A percentile compares a stretch with the other conserved stretches of the same genome.
phyloP scores from a whole-genome alignment of 1,284 basidiomycete genomes.

The Ganoderma lingzhi region DNA sequence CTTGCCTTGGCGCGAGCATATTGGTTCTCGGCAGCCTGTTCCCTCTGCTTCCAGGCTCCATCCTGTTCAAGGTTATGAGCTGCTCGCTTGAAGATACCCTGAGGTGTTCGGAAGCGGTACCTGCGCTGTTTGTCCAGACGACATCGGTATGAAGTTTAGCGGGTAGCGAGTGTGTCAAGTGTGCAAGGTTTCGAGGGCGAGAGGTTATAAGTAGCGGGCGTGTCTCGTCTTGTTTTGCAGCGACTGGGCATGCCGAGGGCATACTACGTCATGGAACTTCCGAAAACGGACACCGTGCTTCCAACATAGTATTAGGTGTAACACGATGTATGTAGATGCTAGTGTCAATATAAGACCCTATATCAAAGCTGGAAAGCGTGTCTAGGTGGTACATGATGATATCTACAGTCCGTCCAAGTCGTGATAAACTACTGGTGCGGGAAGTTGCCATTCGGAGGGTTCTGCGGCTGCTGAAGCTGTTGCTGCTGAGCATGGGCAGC shows the following conservation, averaged over 20 bases:
- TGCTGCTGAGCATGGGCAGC: constrained; percentile 25
- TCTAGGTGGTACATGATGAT: neutral
- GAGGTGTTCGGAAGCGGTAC: constrained; percentile 16
- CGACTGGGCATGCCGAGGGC: neutral
- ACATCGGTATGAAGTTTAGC: constrained; percentile 24
- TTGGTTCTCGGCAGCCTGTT: constrained; percentile 42
- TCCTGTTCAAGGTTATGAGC: constrained; percentile 34
- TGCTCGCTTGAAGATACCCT: neutral
- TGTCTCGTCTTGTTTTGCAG: no score
- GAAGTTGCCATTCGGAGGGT: constrained; percentile 23
- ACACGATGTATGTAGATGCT: neutral
- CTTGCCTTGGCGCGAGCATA: constrained; percentile 45
- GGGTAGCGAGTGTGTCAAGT: neutral
- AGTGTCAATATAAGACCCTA: neutral
- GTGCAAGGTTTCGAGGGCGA: neutral
- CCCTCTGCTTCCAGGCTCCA: constrained; percentile 41
- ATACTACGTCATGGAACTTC: constrained; percentile 3
- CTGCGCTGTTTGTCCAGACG: constrained; percentile 40
- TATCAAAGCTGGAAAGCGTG: neutral
- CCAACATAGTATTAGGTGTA: neutral
- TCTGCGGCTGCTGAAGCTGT: constrained; percentile 22
- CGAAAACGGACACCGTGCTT: neutral
- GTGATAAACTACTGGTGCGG: constrained; percentile 23
- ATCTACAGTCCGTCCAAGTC: constrained; percentile 1
- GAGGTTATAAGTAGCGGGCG: no score